Percentiles rank a stretch among this genome's conserved stretches.
Conservation (phyloP, 768 basidiomycete species). For the Saitozyma sp. region DNA sequence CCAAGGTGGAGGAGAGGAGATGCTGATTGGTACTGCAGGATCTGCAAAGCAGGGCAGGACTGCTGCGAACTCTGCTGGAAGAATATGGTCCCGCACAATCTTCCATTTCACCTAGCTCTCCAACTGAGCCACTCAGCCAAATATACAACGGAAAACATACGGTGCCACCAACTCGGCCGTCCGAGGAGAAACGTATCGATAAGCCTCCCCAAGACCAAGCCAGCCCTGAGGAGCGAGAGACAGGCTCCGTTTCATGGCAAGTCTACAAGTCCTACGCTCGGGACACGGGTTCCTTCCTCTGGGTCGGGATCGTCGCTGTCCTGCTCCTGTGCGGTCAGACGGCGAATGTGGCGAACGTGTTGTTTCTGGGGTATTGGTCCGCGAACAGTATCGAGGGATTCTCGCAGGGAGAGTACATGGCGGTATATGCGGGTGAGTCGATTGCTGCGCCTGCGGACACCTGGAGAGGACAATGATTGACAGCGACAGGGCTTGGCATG, state of each 20-base stretch:
- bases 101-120: no score
- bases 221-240: constrained; percentile 59
- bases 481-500: constrained; percentile 14
- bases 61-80: constrained; percentile 40
- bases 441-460: neutral
- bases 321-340: constrained; percentile 58
- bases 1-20: neutral
- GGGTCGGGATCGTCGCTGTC: constrained; percentile 56
- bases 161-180: no score
- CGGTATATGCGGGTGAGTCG: constrained; percentile 54
- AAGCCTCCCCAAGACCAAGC: no score
- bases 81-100: constrained; percentile 54
- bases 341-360: constrained; percentile 63
- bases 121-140: no score
- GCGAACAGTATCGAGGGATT: constrained; percentile 61
- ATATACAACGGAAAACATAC: no score
- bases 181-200: no score
- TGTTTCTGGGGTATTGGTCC: constrained; percentile 77
- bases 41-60: constrained; percentile 21
- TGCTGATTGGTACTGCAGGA: constrained; percentile 18
- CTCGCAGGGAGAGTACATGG: constrained; percentile 69
- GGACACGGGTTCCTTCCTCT: constrained; percentile 57
- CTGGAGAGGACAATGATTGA: neutral
- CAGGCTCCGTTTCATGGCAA: constrained; percentile 59
- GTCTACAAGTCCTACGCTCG: constrained; percentile 60